Conservation (phyloP, 2,329 filamentous ascomycete species). For the Monilinia vaccinii-corymbosi region DNA sequence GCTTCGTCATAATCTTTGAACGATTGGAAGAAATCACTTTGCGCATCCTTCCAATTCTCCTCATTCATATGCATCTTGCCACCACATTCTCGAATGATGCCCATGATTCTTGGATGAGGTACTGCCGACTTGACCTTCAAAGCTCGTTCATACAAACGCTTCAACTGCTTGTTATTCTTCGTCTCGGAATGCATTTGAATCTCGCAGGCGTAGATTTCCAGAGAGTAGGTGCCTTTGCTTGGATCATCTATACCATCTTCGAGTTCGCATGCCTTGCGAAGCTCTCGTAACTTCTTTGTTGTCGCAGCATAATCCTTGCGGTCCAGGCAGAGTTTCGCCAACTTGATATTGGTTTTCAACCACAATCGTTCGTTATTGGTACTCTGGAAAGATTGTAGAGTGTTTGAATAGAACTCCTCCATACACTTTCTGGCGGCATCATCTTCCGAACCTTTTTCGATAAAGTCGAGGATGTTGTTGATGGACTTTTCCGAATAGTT, state of each 20-base stretch:
- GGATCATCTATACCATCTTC: slow-evolving; percentile 84
- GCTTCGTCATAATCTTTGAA: slow-evolving; percentile 99
- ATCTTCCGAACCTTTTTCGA: slow-evolving; percentile 78
- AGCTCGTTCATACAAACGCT: slow-evolving; percentile 83
- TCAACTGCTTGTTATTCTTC: slow-evolving; percentile 94
- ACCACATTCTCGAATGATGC: slow-evolving; percentile 95
- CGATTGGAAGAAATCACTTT: slow-evolving; percentile 96
- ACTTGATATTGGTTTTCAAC: slow-evolving; percentile 97
- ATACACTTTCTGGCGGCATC: slow-evolving; percentile 69
- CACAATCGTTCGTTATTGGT: slow-evolving; percentile 96
- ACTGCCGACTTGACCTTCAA: slow-evolving; percentile 93
- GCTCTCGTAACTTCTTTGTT: slow-evolving; percentile 73
- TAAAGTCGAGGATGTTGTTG: slow-evolving; percentile 97
- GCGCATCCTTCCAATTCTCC: slow-evolving; percentile 97
- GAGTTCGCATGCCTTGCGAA: slow-evolving; percentile 81
- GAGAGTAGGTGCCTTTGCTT: slow-evolving; percentile 89
- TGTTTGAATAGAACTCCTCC: slow-evolving; percentile 91
- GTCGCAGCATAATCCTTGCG: slow-evolving; percentile 79
- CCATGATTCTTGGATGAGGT: slow-evolving; percentile 97
- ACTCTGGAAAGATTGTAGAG: slow-evolving; percentile 87
- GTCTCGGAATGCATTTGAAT: slow-evolving; percentile 99
- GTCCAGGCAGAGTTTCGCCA: slow-evolving; percentile 83
- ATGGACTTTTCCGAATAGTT: slow-evolving; percentile 99
- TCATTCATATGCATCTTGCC: slow-evolving; percentile 99
- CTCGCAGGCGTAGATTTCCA: slow-evolving; percentile 93